Evolutionary conservation across 2,329 filamentous ascomycete genomes (phyloP).

Genomic region (Cladorrhinum sp.): DNA sequence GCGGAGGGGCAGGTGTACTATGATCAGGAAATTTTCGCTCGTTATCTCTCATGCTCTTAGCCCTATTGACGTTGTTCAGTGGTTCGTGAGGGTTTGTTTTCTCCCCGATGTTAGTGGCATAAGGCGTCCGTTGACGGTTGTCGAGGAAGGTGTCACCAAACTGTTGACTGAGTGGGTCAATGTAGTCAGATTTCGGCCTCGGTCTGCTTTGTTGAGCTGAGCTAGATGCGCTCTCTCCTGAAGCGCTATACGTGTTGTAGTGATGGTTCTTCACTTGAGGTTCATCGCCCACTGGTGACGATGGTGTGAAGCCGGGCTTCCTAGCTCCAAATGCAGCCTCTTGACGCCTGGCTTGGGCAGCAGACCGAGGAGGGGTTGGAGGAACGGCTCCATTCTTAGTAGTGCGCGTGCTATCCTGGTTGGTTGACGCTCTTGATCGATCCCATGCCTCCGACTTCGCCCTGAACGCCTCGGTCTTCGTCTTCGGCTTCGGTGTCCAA

Average conservation of each 20-base stretch:
- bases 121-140: slow-evolving; percentile 56
- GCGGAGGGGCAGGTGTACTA: slow-evolving; percentile 17
- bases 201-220: slow-evolving; percentile 15
- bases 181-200: slow-evolving; percentile 14
- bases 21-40: slow-evolving; percentile 29
- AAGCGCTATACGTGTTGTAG: slow-evolving; percentile 31
- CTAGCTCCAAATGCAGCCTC: slow-evolving; percentile 54
- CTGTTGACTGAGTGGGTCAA: slow-evolving; percentile 42
- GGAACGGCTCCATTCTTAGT: slow-evolving; percentile 25
- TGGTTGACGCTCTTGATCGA: slow-evolving; percentile 22
- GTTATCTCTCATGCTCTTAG: slow-evolving; percentile 44
- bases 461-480: slow-evolving; percentile 17
- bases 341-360: slow-evolving; percentile 51
- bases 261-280: slow-evolving; percentile 52
- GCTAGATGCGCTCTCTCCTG: slow-evolving; percentile 24
- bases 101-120: slow-evolving; percentile 55
- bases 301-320: slow-evolving; percentile 49
- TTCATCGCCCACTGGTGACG: slow-evolving; percentile 51
- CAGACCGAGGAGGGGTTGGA: slow-evolving; percentile 47
- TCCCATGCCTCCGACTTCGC: slow-evolving; percentile 27
- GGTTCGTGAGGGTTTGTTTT: slow-evolving; percentile 57
- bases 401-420: slow-evolving; percentile 16
- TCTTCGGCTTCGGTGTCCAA: slow-evolving; percentile 20
- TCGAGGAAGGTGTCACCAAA: slow-evolving; percentile 47
- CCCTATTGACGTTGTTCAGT: slow-evolving; percentile 38